phyloP scores from a whole-genome alignment of 495 filamentous ascomycete genomes.

The Tuber melanosporum region DNA sequence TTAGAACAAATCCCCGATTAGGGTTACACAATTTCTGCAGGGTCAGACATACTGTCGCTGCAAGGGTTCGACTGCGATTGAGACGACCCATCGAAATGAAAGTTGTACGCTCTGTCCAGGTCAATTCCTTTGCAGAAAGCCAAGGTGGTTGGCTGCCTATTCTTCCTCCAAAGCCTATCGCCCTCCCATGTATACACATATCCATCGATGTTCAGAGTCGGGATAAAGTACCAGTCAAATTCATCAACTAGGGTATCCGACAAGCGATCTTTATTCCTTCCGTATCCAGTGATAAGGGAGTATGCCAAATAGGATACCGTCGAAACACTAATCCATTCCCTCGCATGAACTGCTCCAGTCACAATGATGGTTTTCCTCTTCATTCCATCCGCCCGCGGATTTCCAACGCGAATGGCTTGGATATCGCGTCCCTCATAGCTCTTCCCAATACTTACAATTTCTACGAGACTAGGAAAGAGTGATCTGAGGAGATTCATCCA shows the following conservation, averaged over 20 bases:
- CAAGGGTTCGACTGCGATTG: slow-evolving; percentile 70
- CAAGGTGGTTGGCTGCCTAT: slow-evolving; percentile 74
- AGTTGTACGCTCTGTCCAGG: slow-evolving; percentile 78
- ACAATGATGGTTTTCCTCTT: slow-evolving; percentile 70
- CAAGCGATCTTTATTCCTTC: slow-evolving; percentile 49
- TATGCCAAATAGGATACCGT: slow-evolving; percentile 89
- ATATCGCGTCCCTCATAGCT: slow-evolving; percentile 85
- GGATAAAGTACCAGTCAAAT: slow-evolving; percentile 84
- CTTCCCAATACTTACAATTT: slow-evolving; percentile 66
- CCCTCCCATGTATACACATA: slow-evolving; percentile 89
- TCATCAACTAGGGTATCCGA: slow-evolving; percentile 60
- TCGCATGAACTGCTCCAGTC: slow-evolving; percentile 76
- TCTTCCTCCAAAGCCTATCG: slow-evolving; percentile 94
- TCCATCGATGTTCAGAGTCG: slow-evolving; percentile 86
- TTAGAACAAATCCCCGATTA: not conserved
- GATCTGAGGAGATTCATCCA: slow-evolving; percentile 89
- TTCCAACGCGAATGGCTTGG: slow-evolving; percentile 69
- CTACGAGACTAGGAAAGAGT: slow-evolving; percentile 75
- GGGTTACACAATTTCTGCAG: not conserved
- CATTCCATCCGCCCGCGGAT: not conserved
- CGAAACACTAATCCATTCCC: slow-evolving; percentile 93
- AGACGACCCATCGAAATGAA: slow-evolving; percentile 68
- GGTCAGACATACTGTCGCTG: slow-evolving; percentile 58
- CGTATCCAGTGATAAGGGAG: slow-evolving; percentile 76
- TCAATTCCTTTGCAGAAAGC: slow-evolving; percentile 82